A percentile compares a stretch with the other conserved stretches of the same genome.
phyloP scores from a whole-genome alignment of 2,329 filamentous ascomycete species.

The Colletotrichum graminicola region DNA sequence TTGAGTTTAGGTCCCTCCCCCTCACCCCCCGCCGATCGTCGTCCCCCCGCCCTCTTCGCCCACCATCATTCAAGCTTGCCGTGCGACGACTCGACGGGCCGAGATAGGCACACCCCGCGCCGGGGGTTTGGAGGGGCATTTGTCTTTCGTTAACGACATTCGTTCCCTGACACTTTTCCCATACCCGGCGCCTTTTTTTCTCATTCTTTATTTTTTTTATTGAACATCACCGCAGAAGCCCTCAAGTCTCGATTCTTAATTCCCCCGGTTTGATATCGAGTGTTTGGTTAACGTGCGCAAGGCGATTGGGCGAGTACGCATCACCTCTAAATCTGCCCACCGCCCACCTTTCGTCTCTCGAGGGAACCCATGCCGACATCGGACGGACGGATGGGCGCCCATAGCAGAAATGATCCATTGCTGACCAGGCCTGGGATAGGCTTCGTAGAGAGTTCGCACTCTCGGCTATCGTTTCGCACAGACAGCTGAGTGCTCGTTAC shows the following conservation, averaged over 20 bases:
- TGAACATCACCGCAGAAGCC: background rate
- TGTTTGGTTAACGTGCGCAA: background rate
- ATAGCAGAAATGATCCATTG: background rate
- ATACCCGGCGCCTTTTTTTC: background rate
- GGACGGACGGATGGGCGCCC: background rate
- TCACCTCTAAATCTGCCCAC: background rate
- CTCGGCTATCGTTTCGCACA: background rate
- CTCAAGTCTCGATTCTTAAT: no score
- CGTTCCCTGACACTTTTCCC: background rate
- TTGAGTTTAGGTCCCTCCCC: slow-evolving; percentile 9
- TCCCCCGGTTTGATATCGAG: background rate
- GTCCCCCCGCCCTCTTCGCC: background rate
- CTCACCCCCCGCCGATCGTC: slow-evolving; percentile 16
- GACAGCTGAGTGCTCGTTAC: no score
- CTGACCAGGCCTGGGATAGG: background rate
- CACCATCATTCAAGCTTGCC: slow-evolving; percentile 13
- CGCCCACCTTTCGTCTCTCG: background rate
- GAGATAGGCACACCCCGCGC: slow-evolving; percentile 29
- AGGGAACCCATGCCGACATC: background rate
- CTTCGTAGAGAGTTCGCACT: no score
- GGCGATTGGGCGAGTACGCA: background rate
- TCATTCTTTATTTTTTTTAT: no score
- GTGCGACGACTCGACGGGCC: background rate
- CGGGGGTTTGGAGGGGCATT: slow-evolving; percentile 19
- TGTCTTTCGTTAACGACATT: background rate